Percentiles rank a stretch among this genome's conserved stretches.
These are phyloP conservation scores for Neurospora crassa DNA, from an alignment of 2,329 filamentous ascomycete genomes.

Conservation along the genomic window DNA sequence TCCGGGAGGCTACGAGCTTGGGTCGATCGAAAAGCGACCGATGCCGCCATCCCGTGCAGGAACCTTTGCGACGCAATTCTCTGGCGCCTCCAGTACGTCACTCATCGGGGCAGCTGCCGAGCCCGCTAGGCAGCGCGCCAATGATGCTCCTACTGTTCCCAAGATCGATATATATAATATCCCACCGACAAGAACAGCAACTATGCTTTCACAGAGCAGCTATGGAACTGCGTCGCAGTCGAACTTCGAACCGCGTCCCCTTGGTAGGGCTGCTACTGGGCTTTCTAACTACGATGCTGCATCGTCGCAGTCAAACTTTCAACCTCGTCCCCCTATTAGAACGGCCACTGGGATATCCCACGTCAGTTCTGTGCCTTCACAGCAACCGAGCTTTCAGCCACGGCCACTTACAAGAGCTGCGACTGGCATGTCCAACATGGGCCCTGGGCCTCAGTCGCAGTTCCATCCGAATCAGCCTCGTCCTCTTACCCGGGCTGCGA, in stretches of 20 bases:
- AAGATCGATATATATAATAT: slow-evolving; percentile 5
- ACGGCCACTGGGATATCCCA: slow-evolving; percentile 18
- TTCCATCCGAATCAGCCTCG: neutral
- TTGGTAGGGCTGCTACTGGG: neutral
- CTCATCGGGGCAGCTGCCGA: slow-evolving; percentile 24
- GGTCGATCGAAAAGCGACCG: slow-evolving; percentile 40
- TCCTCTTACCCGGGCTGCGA: slow-evolving; percentile 16
- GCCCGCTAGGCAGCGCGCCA: slow-evolving; percentile 19
- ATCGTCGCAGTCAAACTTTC: neutral
- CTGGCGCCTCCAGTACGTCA: slow-evolving; percentile 17
- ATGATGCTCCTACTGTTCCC: slow-evolving; percentile 19
- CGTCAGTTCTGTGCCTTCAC: slow-evolving; percentile 14
- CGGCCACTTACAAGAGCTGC: slow-evolving; percentile 1
- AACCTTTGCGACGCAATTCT: slow-evolving; percentile 21
- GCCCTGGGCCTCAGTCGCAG: slow-evolving; percentile 8
- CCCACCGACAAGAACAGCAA: slow-evolving; percentile 3
- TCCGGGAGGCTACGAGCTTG: slow-evolving; percentile 42
- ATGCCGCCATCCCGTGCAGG: slow-evolving; percentile 25
- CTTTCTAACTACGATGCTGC: neutral
- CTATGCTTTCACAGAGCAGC: slow-evolving; percentile 1
- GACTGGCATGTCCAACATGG: slow-evolving; percentile 4
- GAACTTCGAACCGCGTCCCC: neutral
- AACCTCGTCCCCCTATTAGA: slow-evolving; percentile 10
- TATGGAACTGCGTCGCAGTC: neutral
- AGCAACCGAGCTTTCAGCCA: neutral